Percentiles rank a stretch among this genome's conserved stretches.
phyloP scores from a whole-genome alignment of 306 rosid genomes.

The Abrus precatorius region DNA sequence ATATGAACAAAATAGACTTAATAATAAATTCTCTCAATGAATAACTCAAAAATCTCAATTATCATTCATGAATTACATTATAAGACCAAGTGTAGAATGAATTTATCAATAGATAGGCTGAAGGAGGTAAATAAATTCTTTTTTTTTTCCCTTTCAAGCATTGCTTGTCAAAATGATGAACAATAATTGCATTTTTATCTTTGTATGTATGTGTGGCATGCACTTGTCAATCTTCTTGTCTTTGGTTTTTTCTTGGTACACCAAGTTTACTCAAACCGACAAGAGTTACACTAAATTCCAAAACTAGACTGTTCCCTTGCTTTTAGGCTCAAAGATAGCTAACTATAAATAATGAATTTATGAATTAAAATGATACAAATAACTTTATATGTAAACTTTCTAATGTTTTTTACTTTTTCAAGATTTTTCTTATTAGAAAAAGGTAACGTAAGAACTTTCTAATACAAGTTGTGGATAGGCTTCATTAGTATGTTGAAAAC shows the following conservation, averaged over 20 bases:
- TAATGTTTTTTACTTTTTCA: constrained; percentile 19
- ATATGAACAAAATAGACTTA: too few species aligned
- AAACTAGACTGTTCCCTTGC: neutral
- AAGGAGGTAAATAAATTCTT: constrained; percentile 59
- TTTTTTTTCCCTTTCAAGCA: neutral
- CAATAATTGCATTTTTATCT: neutral
- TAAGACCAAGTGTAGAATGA: too few species aligned
- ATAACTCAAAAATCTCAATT: too few species aligned
- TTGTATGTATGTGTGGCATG: neutral
- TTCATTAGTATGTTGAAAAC: constrained; percentile 68
- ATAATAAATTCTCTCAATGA: too few species aligned
- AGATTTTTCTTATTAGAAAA: constrained; percentile 11
- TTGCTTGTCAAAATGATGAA: constrained; percentile 13
- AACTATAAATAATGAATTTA: neutral
- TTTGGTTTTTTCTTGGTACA: neutral
- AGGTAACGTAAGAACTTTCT: constrained; percentile 32
- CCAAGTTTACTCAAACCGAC: neutral
- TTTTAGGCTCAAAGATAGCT: neutral
- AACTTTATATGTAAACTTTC: neutral
- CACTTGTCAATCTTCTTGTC: neutral
- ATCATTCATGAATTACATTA: too few species aligned
- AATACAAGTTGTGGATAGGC: constrained; percentile 70
- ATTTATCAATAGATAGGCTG: constrained; percentile 53
- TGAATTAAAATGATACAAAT: neutral
- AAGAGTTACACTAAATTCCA: neutral